phyloP scores from a whole-genome alignment of 1,284 basidiomycete genomes.

The Ceratobasidium sp. region DNA sequence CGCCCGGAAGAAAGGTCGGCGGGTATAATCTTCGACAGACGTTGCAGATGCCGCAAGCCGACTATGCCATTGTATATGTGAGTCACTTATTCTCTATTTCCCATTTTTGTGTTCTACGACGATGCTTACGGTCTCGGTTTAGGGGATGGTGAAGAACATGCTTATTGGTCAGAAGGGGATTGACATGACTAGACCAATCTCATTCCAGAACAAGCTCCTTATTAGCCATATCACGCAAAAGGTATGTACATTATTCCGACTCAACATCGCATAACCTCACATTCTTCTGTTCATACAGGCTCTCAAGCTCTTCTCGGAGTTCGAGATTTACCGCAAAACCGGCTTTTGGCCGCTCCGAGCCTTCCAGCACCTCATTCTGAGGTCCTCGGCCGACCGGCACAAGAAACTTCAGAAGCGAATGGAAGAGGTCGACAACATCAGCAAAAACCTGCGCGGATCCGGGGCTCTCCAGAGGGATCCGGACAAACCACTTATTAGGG shows the following conservation, averaged over 20 bases:
- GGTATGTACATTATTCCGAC: not conserved
- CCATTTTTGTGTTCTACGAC: too few species aligned
- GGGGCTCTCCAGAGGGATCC: too few species aligned
- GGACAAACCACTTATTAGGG: too few species aligned
- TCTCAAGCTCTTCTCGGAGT: not conserved
- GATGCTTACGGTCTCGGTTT: too few species aligned
- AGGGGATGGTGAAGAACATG: not conserved
- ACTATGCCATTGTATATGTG: not conserved
- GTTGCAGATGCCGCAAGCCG: not conserved
- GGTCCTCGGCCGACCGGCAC: not conserved
- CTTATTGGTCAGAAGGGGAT: not conserved
- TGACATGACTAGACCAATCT: not conserved
- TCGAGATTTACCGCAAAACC: not conserved
- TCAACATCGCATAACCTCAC: too few species aligned
- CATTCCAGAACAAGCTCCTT: not conserved
- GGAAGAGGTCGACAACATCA: too few species aligned
- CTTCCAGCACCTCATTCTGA: not conserved
- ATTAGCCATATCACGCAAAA: not conserved
- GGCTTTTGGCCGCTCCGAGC: not conserved
- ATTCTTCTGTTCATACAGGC: not conserved
- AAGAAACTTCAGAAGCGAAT: not conserved
- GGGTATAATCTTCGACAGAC: not conserved
- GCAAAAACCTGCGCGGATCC: too few species aligned
- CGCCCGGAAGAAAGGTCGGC: not conserved
- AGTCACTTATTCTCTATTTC: not conserved